Evolutionary conservation across 768 basidiomycete species (phyloP), one percentile per base, ranked within the genome.

Genomic region (Psilocybe sp.): DNA sequence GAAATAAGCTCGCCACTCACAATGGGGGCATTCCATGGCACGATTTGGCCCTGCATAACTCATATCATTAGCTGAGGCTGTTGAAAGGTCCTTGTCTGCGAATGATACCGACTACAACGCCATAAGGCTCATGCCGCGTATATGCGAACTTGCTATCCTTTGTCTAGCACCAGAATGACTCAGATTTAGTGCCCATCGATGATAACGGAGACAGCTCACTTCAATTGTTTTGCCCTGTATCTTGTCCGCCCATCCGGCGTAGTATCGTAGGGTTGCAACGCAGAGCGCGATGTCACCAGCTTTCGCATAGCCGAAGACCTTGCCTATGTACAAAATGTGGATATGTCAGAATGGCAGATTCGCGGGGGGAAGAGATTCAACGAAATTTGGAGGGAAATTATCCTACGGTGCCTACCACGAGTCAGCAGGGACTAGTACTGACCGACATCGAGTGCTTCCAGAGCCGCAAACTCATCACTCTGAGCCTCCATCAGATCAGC

Each of bases 181-280:
- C 76, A 76, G 76, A 13, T 82, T 83, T 45, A 3, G 13, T 45
- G n/a, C 9, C 20, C 16, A 14, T 14, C 15, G 23, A 42, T 20
- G n/a, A 23, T 9, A 3, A 73, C 66, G 42, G n/a, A 80, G 40
- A 39, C 11, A 23, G 41, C 61, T 9, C 34, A 71, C 71, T 64
- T 92, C 89, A 63, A 92, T 83, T 7, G 81, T 82, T 64, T 89
- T 80, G 5, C 89, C 90, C 4, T 77, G 72, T 46, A 87, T 69
- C 71, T 95, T 96, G 72, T 94, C 93, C 16, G 92, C 89, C 84
- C 89, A 90, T 14, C 93, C 94, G 37, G 84, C 89, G 59, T 87
- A 98, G 70, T 95, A 96, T 32, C 81, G 74, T 56, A 92, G 65
- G 28, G 72, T 71, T 16, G 64, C 70, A 50, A 84, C 73, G 0